Conservation (phyloP, 371 early-diverging fungal species). For the Coemansia sp. region DNA sequence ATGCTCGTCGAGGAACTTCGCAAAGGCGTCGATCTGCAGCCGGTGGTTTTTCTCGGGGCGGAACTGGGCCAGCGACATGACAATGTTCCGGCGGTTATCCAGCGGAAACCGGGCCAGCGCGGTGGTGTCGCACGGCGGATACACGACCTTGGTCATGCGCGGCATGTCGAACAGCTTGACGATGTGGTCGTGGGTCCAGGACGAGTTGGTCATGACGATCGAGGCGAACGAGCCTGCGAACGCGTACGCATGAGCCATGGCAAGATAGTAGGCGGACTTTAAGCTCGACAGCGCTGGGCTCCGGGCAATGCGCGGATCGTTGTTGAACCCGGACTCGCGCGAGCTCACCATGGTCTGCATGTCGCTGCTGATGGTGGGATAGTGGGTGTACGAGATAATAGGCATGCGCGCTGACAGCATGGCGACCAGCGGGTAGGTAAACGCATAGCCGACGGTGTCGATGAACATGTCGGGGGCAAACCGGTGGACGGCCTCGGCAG, state of each 20-base stretch:
- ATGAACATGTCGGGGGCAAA: conserved; percentile 82
- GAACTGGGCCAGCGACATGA: conserved; percentile 93
- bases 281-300: conserved; percentile 60
- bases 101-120: conserved; percentile 59
- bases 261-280: conserved; percentile 79
- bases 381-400: conserved; percentile 91
- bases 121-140: conserved; percentile 92
- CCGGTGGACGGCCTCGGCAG: conserved; percentile 69
- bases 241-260: conserved; percentile 76
- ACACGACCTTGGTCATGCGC: conserved; percentile 66
- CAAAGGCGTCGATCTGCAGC: conserved; percentile 77
- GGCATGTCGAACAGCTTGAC: conserved; percentile 39
- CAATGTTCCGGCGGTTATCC: conserved; percentile 54
- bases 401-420: conserved; percentile 58
- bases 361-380: conserved; percentile 95
- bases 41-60: conserved; percentile 93
- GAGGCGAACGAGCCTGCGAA: conserved; percentile 77
- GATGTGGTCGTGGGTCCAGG: conserved; percentile 94
- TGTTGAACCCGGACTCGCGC: conserved; percentile 68
- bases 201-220: conserved; percentile 85
- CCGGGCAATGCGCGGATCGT: conserved; percentile 56
- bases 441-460: conserved; percentile 95
- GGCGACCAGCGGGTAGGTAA: conserved; percentile 82
- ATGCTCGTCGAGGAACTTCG: conserved; percentile 54
- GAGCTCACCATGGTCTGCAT: conserved; percentile 83